Evolutionary conservation across 768 basidiomycete species (phyloP).

Genomic region (Boletus rex-veris): DNA sequence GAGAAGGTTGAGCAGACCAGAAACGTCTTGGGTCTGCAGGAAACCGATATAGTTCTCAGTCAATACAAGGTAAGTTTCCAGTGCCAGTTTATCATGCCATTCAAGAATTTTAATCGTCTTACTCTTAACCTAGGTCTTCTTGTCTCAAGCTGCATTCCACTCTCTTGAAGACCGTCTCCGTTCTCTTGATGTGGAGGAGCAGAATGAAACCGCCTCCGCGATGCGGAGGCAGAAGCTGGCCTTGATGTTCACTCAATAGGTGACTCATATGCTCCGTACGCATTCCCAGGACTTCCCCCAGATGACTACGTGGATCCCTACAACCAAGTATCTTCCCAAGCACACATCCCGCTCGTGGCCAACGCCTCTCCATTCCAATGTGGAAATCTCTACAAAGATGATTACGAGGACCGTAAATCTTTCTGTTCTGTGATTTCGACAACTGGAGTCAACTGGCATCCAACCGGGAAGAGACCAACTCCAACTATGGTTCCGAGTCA

Average conservation of each 20-base stretch:
- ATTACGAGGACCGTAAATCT: constrained; percentile 74
- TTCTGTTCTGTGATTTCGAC: constrained; percentile 73
- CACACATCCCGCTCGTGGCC: constrained; percentile 78
- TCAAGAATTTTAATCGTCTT: constrained; percentile 6
- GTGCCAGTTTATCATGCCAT: background rate
- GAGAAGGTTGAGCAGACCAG: constrained; percentile 61
- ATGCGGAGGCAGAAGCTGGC: constrained; percentile 71
- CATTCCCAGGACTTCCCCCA: constrained; percentile 45
- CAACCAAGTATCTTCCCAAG: constrained; percentile 50
- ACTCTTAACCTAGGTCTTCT: constrained; percentile 63
- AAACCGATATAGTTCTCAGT: constrained; percentile 77
- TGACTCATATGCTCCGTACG: constrained; percentile 81
- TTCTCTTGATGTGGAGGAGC: constrained; percentile 79
- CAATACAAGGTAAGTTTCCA: constrained; percentile 64
- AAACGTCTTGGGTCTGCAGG: constrained; percentile 53
- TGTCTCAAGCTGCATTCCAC: constrained; percentile 84
- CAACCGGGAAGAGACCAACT: constrained; percentile 71
- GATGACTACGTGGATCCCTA: constrained; percentile 52
- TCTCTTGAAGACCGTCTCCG: constrained; percentile 87
- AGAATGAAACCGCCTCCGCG: constrained; percentile 71
- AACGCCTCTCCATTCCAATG: constrained; percentile 82
- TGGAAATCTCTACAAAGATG: constrained; percentile 70
- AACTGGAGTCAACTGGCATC: constrained; percentile 74
- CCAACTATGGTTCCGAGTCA: constrained; percentile 85
- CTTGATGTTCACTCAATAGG: constrained; percentile 50